Percentiles rank a stretch among this genome's conserved stretches.
phyloP scores from a whole-genome alignment of 352 stramenopile genomes.

The Globisporangium alternatum region DNA sequence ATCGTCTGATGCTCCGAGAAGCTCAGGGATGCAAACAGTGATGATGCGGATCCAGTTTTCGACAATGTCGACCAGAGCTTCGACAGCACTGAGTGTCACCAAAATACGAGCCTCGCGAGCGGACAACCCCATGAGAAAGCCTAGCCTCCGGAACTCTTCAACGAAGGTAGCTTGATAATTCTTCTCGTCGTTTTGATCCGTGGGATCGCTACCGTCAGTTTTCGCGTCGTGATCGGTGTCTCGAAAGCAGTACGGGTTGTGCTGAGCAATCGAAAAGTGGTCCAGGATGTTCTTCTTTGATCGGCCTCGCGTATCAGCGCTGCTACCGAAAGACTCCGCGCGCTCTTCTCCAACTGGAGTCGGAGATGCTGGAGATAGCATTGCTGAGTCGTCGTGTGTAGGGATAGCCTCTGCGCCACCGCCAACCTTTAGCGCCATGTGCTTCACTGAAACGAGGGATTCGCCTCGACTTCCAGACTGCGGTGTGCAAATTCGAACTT shows the following conservation, averaged over 20 bases:
- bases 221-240: constrained; percentile 36
- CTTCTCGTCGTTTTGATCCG: constrained; percentile 17
- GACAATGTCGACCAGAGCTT: constrained; percentile 60
- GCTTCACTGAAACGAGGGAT: constrained; percentile 54
- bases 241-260: constrained; percentile 72
- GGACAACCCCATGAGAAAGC: constrained; percentile 58
- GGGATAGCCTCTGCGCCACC: constrained; percentile 28
- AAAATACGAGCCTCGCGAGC: constrained; percentile 56
- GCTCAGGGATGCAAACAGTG: constrained; percentile 38
- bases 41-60: constrained; percentile 64
- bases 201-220: background rate
- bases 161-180: constrained; percentile 30
- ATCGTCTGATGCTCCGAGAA: constrained; percentile 19
- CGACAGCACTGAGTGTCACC: constrained; percentile 54
- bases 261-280: constrained; percentile 63
- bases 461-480: constrained; percentile 62
- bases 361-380: background rate
- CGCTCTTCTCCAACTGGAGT: background rate
- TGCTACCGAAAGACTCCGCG: constrained; percentile 5
- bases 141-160: constrained; percentile 43
- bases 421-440: constrained; percentile 50
- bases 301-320: constrained; percentile 8
- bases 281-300: constrained; percentile 71
- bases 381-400: constrained; percentile 23
- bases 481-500: constrained; percentile 65